These are phyloP conservation scores for Kregervanrija delftensis DNA, from an alignment of 805 yeast genomes.

Conservation along the genomic window DNA sequence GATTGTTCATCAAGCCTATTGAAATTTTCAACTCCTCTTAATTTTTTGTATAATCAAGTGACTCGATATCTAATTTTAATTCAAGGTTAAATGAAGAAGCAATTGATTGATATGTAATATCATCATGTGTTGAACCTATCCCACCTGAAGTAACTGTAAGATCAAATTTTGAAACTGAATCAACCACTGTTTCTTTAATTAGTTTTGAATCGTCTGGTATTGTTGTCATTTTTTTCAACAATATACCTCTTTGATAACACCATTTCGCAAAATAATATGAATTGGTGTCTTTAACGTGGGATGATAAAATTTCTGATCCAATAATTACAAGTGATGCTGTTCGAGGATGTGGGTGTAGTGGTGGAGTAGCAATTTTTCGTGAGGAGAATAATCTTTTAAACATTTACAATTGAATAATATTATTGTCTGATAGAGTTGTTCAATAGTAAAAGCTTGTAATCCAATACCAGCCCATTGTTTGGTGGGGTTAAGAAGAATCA, in stretches of 20 bases:
- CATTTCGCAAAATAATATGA: slow-evolving; percentile 63
- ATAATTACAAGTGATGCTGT: slow-evolving; percentile 36
- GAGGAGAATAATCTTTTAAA: no score
- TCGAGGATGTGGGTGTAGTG: no score
- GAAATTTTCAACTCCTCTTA: slow-evolving; percentile 32
- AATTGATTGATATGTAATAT: slow-evolving; percentile 73
- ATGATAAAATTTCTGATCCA: slow-evolving; percentile 85
- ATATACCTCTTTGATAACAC: slow-evolving; percentile 64
- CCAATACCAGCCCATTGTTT: no score
- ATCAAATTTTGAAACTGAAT: slow-evolving; percentile 49
- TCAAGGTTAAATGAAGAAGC: slow-evolving; percentile 56
- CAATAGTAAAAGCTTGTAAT: no score
- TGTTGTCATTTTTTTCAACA: slow-evolving; percentile 57
- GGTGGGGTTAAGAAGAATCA: no score
- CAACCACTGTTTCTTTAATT: slow-evolving; percentile 44
- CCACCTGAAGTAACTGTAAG: slow-evolving; percentile 67
- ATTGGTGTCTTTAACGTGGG: slow-evolving; percentile 77
- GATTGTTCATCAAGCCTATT: slow-evolving; percentile 35
- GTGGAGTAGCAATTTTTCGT: no score
- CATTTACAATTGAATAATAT: no score
- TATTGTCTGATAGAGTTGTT: no score
- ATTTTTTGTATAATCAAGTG: slow-evolving; percentile 48
- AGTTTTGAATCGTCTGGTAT: slow-evolving; percentile 73
- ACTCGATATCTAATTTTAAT: slow-evolving; percentile 45
- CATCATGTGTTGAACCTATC: slow-evolving; percentile 89